Evolutionary conservation across 1,284 basidiomycete species (phyloP), one percentile per base, ranked within the genome.

Genomic region (Leucoagaricus sp.): DNA sequence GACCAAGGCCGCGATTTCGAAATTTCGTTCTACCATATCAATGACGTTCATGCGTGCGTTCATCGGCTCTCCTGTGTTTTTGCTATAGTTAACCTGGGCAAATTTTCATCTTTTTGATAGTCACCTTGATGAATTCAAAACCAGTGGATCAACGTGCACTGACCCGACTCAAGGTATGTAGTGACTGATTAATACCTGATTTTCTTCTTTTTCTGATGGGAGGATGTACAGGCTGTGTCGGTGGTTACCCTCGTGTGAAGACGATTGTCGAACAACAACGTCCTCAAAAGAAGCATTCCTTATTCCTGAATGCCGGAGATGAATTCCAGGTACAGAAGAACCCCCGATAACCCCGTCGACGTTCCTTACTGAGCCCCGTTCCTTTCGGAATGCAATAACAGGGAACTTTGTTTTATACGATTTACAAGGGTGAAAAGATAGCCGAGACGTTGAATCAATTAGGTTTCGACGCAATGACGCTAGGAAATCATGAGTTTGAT

Each of bases 401-500:
- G 65, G 74, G 73, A 7, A 75, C 74, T 2, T 64, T 75, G 15
- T 75, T 72, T 58, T 75, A 70, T 62, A 68, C 67, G 31, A 65
- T 69, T 51, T 75, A 72, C 60, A 75, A 74, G 33, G 74, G 73
- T 13, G 69, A 73, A 46, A 71, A 71, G 49, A 78, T 76, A 42
- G 68, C 73, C 0, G 61, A 72, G 23, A 68, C 69, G 1, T 62
- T 78, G 51, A 78, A 78, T 58, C 67, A 75, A 53, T 64, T 77
- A 25, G 70, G 69, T 5, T 77, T 75, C 60, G 73, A 75, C 49
- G 72, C 72, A 2, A 69, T 77, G 62, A 75, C 73, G 0, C 67
- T 74, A 3, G 75, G 76, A 36, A 78, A 78, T 55, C 74, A 75
- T 59, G 73, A 75, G 57, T 74, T 73, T 44, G 73, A 74, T 61